Base-by-base conservation (phyloP, 73 alveolate species). In the Tetrahymena malaccensis region DNA sequence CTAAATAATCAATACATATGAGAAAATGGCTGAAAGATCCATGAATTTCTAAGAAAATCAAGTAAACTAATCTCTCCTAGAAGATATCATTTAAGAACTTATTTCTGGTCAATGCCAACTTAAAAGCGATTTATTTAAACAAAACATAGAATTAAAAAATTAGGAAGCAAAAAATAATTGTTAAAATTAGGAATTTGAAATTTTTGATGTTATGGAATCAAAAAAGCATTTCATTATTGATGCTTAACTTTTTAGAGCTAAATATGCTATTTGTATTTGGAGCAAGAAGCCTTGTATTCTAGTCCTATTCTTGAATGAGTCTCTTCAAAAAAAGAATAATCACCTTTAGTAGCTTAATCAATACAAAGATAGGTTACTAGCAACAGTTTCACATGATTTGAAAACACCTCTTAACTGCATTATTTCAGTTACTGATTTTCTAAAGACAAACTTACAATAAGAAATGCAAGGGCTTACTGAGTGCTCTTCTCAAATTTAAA, bases 351-450 rank as follows among this genome's bases (percentile, higher is more conserved):
- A 85, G 34, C 27, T 85, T 19, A 85, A 85, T 85, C 19, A 38
- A 85, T 85, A 85, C 38, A 85, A 85, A 85, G 94, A 85, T 33
- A 38, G 38, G 34, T 34, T 85, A n/a, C 94, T 85, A 35, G 94
- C 94, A 27, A 34, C 94, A 27, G 94, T 85, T 10, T 38, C 83
- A n/a, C 94, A 85, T 85, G 94, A 85, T 85, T 22, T 85, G n/a
- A 85, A 85, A 34, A 85, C 94, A n/a, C 94, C 94, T 38, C 94
- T 85, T 4, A 85, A 85, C 38, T 38, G 94, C 12, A 85, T 85
- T n/a, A 70, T 70, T n/a, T 70, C 89, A 22, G 89, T 70, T 25
- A 70, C 89, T 22, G 89, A 70, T 70, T 70, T 9, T 70, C 89
- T 70, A 0, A 70, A 70, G 37, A 70, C 89, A 70, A 27, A n/a